Conservation (phyloP, 768 basidiomycete genomes). For the Candolleomyces efflorescens region DNA sequence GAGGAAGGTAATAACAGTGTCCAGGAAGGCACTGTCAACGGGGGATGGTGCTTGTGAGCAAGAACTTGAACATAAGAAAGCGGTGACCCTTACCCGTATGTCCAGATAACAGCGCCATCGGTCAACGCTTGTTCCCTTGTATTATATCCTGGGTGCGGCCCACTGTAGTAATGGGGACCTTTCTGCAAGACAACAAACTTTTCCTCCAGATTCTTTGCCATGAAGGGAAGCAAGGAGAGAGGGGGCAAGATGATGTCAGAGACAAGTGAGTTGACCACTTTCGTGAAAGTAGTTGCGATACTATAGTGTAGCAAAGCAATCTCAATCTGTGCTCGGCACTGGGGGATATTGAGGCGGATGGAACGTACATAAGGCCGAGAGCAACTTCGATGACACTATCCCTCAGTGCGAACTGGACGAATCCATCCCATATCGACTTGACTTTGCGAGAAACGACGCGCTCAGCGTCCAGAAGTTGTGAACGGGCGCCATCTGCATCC, state of each 20-base stretch:
- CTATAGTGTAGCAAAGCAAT: slow-evolving; percentile 10
- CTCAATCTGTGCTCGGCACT: neutral
- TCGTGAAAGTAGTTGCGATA: slow-evolving; percentile 37
- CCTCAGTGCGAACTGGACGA: slow-evolving; percentile 27
- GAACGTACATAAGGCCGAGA: slow-evolving; percentile 36
- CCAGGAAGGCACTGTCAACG: slow-evolving; percentile 28
- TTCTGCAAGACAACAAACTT: slow-evolving; percentile 36
- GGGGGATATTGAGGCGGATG: neutral
- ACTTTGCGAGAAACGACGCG: slow-evolving; percentile 15
- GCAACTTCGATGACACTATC: slow-evolving; percentile 46
- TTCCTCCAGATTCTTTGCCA: slow-evolving; percentile 38
- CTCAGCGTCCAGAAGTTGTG: slow-evolving; percentile 17
- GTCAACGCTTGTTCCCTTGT: slow-evolving; percentile 38
- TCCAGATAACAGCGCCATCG: slow-evolving; percentile 41
- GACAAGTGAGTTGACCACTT: slow-evolving; percentile 38
- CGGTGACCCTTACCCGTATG: slow-evolving; percentile 21
- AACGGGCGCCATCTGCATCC: slow-evolving; percentile 13
- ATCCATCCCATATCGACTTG: slow-evolving; percentile 25
- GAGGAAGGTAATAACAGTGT: slow-evolving; percentile 34
- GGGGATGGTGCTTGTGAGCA: neutral
- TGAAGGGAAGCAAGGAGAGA: slow-evolving; percentile 38
- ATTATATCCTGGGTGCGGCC: slow-evolving; percentile 35
- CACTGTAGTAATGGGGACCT: slow-evolving; percentile 23
- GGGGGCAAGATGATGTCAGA: slow-evolving; percentile 39
- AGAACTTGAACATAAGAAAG: neutral